Evolutionary conservation across 192 early-diverging fungal species (phyloP).

Genomic region (Pilobolus umbonatus): DNA sequence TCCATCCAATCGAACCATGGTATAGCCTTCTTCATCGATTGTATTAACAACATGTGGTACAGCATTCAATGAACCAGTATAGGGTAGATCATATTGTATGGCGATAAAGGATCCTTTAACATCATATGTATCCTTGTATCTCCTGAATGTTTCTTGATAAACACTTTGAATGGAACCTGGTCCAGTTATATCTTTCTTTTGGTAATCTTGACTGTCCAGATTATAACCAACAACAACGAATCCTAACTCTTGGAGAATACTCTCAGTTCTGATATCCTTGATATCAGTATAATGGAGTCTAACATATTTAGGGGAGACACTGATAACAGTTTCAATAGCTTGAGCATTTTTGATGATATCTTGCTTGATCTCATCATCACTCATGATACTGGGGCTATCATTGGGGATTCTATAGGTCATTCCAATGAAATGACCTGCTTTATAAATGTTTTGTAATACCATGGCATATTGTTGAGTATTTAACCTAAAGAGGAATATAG

Average conservation of each 20-base stretch:
- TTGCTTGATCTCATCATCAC: constrained; percentile 34
- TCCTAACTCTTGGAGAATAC: constrained; percentile 36
- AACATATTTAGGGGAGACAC: constrained; percentile 46
- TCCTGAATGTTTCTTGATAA: constrained; percentile 36
- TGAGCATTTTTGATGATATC: constrained; percentile 42
- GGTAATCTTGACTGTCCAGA: constrained; percentile 45
- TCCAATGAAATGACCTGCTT: constrained; percentile 45
- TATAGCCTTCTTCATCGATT: constrained; percentile 43
- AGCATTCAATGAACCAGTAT: constrained; percentile 37
- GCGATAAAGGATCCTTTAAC: constrained; percentile 45
- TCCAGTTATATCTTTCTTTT: constrained; percentile 18
- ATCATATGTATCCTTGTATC: constrained; percentile 44
- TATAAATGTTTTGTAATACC: constrained; percentile 46
- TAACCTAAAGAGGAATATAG: constrained; percentile 19
- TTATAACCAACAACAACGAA: constrained; percentile 47
- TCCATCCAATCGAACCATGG: constrained; percentile 49
- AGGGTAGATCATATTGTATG: constrained; percentile 46
- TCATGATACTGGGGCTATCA: constrained; percentile 36
- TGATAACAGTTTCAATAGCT: constrained; percentile 38
- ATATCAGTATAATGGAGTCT: constrained; percentile 38
- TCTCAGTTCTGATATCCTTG: constrained; percentile 37
- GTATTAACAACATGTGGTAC: constrained; percentile 38
- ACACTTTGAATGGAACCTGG: constrained; percentile 31
- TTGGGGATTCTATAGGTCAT: constrained; percentile 50
- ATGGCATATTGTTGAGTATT: constrained; percentile 50